These are phyloP conservation scores for Phytomonas francai DNA, from an alignment of 208 protist species.

Conservation along the genomic window DNA sequence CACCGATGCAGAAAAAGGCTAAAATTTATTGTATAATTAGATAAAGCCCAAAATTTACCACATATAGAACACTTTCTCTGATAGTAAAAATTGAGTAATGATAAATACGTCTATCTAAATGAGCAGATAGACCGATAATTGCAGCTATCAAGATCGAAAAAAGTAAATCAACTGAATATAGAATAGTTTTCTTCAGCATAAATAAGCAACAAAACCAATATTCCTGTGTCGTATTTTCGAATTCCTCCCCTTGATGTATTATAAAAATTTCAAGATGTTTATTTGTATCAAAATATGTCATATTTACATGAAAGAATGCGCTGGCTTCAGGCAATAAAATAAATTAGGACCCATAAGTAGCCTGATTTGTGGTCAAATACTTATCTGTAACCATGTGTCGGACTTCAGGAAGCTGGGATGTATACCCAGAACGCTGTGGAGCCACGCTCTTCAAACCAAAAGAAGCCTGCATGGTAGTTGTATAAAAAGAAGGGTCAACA, in stretches of 20 bases:
- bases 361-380: conserved; percentile 45
- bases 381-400: conserved; percentile 51
- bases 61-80: background rate
- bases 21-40: background rate
- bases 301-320: conserved; percentile 9
- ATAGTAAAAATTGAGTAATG: conserved; percentile 7
- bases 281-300: background rate
- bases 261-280: conserved; percentile 8
- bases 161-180: background rate
- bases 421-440: conserved; percentile 11
- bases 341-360: conserved; percentile 21
- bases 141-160: background rate
- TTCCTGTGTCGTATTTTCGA: conserved; percentile 6
- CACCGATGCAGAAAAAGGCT: conserved; percentile 4
- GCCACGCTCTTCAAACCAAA: conserved; percentile 16
- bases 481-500: conserved; percentile 50
- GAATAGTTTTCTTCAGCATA: background rate
- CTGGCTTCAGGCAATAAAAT: background rate
- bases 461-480: conserved; percentile 29
- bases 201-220: conserved; percentile 8
- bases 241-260: conserved; percentile 11
- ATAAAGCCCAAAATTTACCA: background rate
- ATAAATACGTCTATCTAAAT: conserved; percentile 1
- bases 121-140: background rate
- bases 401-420: conserved; percentile 12